These are phyloP conservation scores for Paramecium pentaurelia DNA, from an alignment of 73 alveolate genomes.

Conservation along the genomic window DNA sequence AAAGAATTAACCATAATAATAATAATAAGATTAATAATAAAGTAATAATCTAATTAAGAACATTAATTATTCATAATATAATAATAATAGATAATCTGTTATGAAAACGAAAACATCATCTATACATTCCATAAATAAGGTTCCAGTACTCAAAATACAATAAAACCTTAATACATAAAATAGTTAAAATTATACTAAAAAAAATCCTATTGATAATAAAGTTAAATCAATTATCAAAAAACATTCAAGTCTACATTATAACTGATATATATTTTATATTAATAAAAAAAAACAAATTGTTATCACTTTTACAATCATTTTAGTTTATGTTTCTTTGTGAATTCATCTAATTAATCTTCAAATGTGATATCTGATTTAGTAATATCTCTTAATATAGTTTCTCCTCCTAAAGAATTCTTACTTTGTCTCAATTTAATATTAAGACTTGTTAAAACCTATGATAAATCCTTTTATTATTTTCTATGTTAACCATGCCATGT, in stretches of 20 bases:
- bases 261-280: background rate
- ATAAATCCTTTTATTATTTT: slow-evolving; percentile 16
- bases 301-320: background rate
- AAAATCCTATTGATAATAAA: background rate
- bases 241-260: slow-evolving; percentile 32
- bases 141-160: background rate
- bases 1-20: background rate
- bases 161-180: background rate
- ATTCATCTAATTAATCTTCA: slow-evolving; percentile 48
- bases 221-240: background rate
- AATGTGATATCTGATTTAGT: slow-evolving; percentile 40
- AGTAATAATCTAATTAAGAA: background rate
- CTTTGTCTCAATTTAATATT: background rate
- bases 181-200: background rate
- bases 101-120: slow-evolving; percentile 11
- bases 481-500: slow-evolving; percentile 2
- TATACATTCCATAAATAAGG: background rate
- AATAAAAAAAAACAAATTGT: background rate
- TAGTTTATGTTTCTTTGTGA: slow-evolving; percentile 40
- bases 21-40: background rate
- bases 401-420: slow-evolving; percentile 12
- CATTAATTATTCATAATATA: background rate
- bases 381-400: background rate
- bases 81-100: background rate
- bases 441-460: background rate